Base-by-base conservation (phyloP, 192 early-diverging fungal genomes). In the Backusella psychrophila region DNA sequence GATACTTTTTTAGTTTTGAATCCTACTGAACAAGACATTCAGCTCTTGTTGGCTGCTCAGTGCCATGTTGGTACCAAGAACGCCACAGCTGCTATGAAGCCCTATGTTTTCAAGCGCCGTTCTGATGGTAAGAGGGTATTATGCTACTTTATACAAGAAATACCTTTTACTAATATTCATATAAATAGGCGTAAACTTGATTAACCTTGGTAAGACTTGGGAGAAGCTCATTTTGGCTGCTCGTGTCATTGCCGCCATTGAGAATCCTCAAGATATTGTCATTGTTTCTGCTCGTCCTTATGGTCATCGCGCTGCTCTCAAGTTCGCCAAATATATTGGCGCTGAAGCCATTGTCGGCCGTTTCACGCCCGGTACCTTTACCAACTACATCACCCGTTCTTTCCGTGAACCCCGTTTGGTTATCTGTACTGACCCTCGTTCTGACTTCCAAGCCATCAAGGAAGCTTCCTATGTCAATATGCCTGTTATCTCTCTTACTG, bases 401-500 rank as follows among this genome's bases (percentile, higher is more conserved):
- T 99, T 98, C 95, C 94, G 96, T 88, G 98, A 99, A 90, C 98
- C 98, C 79, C 94, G 98, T 76, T 88, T 99, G 76, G 95, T 99
- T 82, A 87, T 99, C 77, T 94, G 96, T 74, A 95, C 97, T 74
- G 98, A 99, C 89, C 97, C 98, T 79, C 94, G 91, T 79, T 95
- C 96, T 79, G 98, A 99, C 86, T 92, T 95, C 90, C 98, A 99
- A 91, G 94, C 98, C 84, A 94, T 99, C 87, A 89, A 90, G 88
- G 98, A 99, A 89, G 95, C 98, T 72, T 98, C 98, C 71, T 99
- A 99, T 88, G 98, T 99, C 87, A 99, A 99, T 94, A 97, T 99
- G 90, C 98, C 98, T 74, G 95, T 99, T 74, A 99, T 99, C 83
- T 97, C 97, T 73, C 93, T 99, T 82, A 93, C 93, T 84, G 97